Base-by-base conservation (phyloP, 2,329 filamentous ascomycete genomes). In the Eutypa lata region DNA sequence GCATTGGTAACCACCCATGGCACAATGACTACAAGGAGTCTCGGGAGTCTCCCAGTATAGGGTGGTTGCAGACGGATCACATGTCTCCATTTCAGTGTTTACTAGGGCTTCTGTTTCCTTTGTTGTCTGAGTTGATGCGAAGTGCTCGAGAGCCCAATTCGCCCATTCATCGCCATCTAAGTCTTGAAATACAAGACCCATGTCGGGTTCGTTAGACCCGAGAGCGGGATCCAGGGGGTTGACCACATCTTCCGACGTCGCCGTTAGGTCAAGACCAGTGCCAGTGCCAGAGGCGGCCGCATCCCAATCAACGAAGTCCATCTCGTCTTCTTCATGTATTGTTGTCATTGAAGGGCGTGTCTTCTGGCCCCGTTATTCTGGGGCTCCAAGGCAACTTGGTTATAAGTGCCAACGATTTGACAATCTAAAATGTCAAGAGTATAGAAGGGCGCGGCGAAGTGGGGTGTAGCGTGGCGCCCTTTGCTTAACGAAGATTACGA, bases 271-370 rank as follows among this genome's bases (percentile, higher is more conserved):
- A 51, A 67, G 64, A 56, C 63, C 60, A 55, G 65, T 61, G 50
- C 65, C 69, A 53, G 70, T 61, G 50, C 65, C 69, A 53, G 70
- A 62, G 40, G 68, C 66, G 42, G 73, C 70, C 45, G 71, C 77
- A 48, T 84, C 80, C 81, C 83, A 86, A 65, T 84, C 75, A 67
- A 89, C 80, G 65, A 87, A 84, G 45, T 69, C 65, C 66, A 68
- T 68, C 56, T 86, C 79, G 51, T 87, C 83, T 74, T 80, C 73
- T 50, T 83, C 77, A 52, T 82, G 75, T 57, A 81, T 72, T 47
- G 71, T 71, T n/a, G 71, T 70, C 54, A 68, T 71, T 45, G 37
- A 60, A 56, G 56, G 61, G 51, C 35, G 50, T 47, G 47, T 47
- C n/a, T 49, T 16, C 40, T 51, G 42, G 51, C 52, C 52, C 43